Conservation (phyloP, 106 monocot species). For the Dendrobium officinale region DNA sequence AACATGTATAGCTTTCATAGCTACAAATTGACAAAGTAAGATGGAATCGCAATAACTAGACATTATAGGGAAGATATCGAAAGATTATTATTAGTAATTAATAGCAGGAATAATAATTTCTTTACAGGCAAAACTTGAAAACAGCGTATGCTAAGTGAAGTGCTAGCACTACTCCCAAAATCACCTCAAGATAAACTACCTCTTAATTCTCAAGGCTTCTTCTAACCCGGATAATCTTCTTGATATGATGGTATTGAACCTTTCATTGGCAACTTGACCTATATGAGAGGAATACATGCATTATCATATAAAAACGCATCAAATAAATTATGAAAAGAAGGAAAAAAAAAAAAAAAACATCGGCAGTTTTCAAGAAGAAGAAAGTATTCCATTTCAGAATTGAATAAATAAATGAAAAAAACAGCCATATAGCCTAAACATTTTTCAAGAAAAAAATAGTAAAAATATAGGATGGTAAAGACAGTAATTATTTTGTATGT, state of each 20-base stretch:
- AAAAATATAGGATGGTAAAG: too few relatives aligned
- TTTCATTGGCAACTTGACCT: constrained; percentile 25
- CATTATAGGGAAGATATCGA: background rate
- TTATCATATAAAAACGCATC: background rate
- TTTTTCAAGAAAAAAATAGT: too few relatives aligned
- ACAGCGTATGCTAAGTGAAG: background rate
- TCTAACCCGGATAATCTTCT: constrained; percentile 53
- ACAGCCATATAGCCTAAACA: too few relatives aligned
- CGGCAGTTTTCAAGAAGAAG: background rate
- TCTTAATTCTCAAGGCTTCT: constrained; percentile 56
- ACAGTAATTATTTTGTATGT: too few relatives aligned
- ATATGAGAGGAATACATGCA: background rate
- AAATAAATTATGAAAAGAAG: background rate
- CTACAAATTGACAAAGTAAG: background rate
- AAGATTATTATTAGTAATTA: background rate
- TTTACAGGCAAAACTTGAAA: background rate
- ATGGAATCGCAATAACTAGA: too few relatives aligned
- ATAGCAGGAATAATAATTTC: background rate
- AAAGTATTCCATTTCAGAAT: background rate
- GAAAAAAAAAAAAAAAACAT: background rate
- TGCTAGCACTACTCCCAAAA: background rate
- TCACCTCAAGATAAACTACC: constrained; percentile 16
- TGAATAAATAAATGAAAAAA: background rate
- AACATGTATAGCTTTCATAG: background rate
- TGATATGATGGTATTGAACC: constrained; percentile 23